Base-by-base conservation (phyloP, 2,329 filamentous ascomycete species). In the Colletotrichum godetiae region DNA sequence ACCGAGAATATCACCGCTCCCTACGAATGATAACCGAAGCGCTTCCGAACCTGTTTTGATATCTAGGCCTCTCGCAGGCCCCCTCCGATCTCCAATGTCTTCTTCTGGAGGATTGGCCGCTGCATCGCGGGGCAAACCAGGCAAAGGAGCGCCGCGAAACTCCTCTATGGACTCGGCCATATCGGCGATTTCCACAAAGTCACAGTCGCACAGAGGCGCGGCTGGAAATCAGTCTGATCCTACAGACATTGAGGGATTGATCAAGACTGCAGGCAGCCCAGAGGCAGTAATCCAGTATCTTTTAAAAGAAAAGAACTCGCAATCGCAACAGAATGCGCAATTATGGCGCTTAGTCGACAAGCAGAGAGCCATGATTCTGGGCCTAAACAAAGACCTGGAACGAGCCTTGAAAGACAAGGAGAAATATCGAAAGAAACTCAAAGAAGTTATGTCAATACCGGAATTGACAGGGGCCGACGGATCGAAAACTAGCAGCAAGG, bases 261-360 rank as follows among this genome's bases (percentile, higher is more conserved):
- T 98, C 76, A 90, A 93, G 78, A 91, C 95, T 37, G 95, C 95
- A 31, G 97, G 96, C 63, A 97, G 95, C 65, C 89, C 95, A 19
- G 96, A 99, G 81, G 94, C 94, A 6, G 93, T 97, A 5, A 94
- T 99, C 73, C 90, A 95, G 77, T 94, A 97, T 78, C 86, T 99
- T 62, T 85, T 98, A 75, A 97, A 94, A 80, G 97, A 99, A 80
- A 98, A 98, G 82, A 92, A 96, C 75, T 93, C 94, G 61, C 93
- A 95, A 67, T 91, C 94, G 5, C 93, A 94, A 77, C 97, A 98
- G 80, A 98, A 98, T 80, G 88, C 92, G 22, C 96, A 99, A 81
- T 85, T 99, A 78, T 99, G 97, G 97, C 92, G 95, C 63, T 85
- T 99, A 59, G 95, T 99, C 62, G 96, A 98, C 82, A 98, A 99